These are phyloP conservation scores for Panicum hallii DNA, from an alignment of 202 grass and related monocot genomes.

Conservation along the genomic window DNA sequence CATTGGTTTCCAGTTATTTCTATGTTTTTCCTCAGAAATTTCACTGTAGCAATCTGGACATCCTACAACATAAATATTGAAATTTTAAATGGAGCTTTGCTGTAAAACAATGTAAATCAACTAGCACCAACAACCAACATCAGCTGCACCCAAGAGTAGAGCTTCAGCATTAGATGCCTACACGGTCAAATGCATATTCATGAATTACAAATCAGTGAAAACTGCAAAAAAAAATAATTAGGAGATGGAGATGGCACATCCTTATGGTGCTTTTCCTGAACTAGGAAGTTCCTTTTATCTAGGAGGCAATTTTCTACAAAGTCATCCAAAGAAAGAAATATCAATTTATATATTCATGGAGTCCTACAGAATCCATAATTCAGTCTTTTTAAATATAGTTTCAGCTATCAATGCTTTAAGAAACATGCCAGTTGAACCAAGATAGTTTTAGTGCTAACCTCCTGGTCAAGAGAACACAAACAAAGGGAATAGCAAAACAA, in stretches of 20 bases:
- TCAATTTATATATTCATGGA: slow-evolving; percentile 17
- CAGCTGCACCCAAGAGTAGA: not conserved
- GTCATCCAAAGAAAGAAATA: too few species aligned
- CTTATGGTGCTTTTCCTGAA: not conserved
- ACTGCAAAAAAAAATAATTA: not conserved
- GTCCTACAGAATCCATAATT: not conserved
- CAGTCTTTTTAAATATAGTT: slow-evolving; percentile 1
- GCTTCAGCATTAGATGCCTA: not conserved
- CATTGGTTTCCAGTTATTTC: not conserved
- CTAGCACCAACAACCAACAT: slow-evolving; percentile 4
- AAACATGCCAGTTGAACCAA: slow-evolving; percentile 12
- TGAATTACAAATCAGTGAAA: not conserved
- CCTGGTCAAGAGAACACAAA: not conserved
- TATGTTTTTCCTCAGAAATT: not conserved
- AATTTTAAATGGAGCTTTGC: not conserved
- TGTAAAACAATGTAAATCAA: not conserved
- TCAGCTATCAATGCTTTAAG: slow-evolving; percentile 24
- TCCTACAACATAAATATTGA: not conserved
- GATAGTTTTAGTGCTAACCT: slow-evolving; percentile 13
- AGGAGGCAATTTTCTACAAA: not conserved
- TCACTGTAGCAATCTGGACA: not conserved
- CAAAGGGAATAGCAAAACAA: not conserved
- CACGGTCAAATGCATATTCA: not conserved
- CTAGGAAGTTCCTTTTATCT: not conserved
- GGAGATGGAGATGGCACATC: not conserved